Base-by-base conservation (phyloP, 257 asterid species). In the Solanum dulcamara region DNA sequence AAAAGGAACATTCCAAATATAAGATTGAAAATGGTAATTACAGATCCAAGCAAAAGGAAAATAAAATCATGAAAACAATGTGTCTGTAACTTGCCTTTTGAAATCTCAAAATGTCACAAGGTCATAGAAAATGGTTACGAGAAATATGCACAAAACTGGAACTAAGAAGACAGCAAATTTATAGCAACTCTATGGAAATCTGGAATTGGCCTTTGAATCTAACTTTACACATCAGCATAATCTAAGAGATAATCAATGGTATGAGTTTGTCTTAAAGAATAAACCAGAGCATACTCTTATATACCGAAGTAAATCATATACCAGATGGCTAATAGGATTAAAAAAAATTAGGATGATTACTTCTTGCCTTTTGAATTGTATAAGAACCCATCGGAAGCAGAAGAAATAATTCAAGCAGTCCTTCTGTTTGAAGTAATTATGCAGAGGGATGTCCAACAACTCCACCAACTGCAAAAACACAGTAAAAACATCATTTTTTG, bases 331-430 rank as follows among this genome's bases (percentile, higher is more conserved):
- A 8, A 71, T 10, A 37, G 10, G 32, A 71, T n/a, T n/a, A n/a
- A n/a, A n/a, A n/a, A n/a, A n/a, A n/a, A n/a, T n/a, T n/a, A n/a
- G 81, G 59, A 26, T 75, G 26, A 75, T 37, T 60, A 70, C 66
- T 32, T 83, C 97, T 91, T 90, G 85, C 99, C 99, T 95, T 91
- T 97, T 97, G 57, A 97, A 97, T 92, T 97, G 99, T 86, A 97
- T 97, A 86, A 97, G 94, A 74, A 97, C 86, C 99, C 99, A 97
- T 83, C 99, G 99, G 64, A 97, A 97, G 90, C 99, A 97, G 89
- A 97, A 97, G 98, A 97, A 97, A 88, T 92, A 97, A 86, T 97
- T 97, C 90, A 97, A 89, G 91, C 99, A 97, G 35, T 97, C 99
- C 59, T 92, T 90, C 97, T 94, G 93, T 89, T 83, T 83, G 84